Evolutionary conservation across 2,329 filamentous ascomycete species (phyloP), one percentile per base, ranked within the genome.

Genomic region (Diaporthe nobilis): DNA sequence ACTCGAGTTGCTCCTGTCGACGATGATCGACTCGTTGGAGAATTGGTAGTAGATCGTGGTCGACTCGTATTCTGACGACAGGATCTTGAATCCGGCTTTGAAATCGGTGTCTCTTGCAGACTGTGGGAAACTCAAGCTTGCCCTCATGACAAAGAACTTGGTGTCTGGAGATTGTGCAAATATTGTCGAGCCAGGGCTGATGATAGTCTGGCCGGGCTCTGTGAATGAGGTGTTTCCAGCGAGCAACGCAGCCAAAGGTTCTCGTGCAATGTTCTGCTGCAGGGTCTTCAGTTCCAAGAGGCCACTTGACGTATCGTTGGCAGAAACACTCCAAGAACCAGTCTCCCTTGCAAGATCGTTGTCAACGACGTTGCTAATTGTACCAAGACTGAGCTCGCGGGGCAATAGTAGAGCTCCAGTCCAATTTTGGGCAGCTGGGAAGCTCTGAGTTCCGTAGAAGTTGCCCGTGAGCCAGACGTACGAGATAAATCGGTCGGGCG

Each of bases 11-110:
- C 80, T 82, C 6, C 85, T 83, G 71, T 87, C 85, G 28, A 87
- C 79, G 47, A 86, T 80, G 57, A 87, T 76, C 28, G 82, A 84
- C 77, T 87, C 85, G 77, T 86, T 86, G 3, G 83, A 84, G 78
- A 87, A 86, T 67, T 87, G 85, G 78, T 87, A 87, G 79, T 86
- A 86, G 53, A 87, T 83, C 15, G 80, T 82, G 6, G 86, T 87
- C 15, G 81, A 82, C 78, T 87, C 85, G 34, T 83, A 78, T 3
- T 83, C 78, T 7, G 85, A 85, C 2, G 83, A 82, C 4, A 87
- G 78, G 57, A 87, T 85, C 65, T 83, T 82, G 75, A 87, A 84
- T 20, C 86, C 86, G 25, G 84, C 85, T 76, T 83, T 84, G 5
- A 86, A 77, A 28, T 82, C 78, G 1, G 79, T 80, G n/a, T 75